Percentiles rank a stretch among this genome's conserved stretches.
Evolutionary conservation across 805 yeast genomes (phyloP).

Genomic region (Suhomyces vadensis): DNA sequence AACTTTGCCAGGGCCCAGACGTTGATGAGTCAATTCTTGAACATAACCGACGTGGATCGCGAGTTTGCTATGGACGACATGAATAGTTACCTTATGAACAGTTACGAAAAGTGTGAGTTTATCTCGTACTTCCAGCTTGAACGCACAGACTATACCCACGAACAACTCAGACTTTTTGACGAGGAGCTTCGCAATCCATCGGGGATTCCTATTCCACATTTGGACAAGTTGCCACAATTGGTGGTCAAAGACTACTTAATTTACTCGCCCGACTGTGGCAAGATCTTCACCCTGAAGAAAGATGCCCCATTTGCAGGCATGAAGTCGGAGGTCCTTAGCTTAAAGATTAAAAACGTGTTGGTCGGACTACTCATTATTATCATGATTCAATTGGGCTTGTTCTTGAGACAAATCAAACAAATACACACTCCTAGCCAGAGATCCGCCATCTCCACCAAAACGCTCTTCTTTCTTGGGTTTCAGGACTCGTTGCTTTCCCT

Average conservation of each 20-base stretch:
- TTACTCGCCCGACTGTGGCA: constrained; percentile 90
- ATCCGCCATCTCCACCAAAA: constrained; percentile 57
- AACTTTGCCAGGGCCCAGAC: constrained; percentile 48
- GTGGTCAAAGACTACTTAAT: constrained; percentile 56
- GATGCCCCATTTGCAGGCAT: constrained; percentile 46
- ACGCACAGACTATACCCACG: constrained; percentile 53
- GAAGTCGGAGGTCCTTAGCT: constrained; percentile 50
- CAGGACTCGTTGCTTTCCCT: constrained; percentile 75
- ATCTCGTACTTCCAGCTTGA: constrained; percentile 67
- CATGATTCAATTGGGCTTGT: constrained; percentile 51
- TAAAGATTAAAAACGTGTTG: constrained; percentile 43
- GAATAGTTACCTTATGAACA: constrained; percentile 33
- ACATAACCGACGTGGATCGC: constrained; percentile 40
- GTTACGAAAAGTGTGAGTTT: constrained; percentile 62
- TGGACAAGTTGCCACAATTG: constrained; percentile 51
- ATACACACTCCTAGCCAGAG: constrained; percentile 80
- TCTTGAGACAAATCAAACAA: constrained; percentile 67
- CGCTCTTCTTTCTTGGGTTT: constrained; percentile 61
- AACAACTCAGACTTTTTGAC: constrained; percentile 63
- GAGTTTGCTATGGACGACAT: constrained; percentile 42
- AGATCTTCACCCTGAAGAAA: constrained; percentile 37
- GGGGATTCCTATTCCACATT: constrained; percentile 68
- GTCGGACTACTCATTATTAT: constrained; percentile 48
- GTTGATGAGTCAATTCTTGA: constrained; percentile 45
- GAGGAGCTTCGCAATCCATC: constrained; percentile 68